Conservation (phyloP, 129 eudicot species). For the Lactuca sativa region DNA sequence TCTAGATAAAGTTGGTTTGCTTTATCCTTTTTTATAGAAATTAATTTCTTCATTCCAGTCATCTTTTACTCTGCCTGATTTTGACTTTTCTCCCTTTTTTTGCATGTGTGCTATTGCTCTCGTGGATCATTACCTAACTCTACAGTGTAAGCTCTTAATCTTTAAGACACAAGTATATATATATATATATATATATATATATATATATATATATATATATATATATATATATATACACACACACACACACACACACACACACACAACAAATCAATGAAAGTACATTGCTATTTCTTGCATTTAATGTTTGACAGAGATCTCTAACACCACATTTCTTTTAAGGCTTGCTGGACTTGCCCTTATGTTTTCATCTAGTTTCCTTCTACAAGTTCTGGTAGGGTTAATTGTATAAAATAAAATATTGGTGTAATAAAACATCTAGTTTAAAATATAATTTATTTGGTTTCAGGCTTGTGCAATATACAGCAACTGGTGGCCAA, state of each 20-base stretch:
- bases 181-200: no score
- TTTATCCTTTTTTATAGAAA: not conserved
- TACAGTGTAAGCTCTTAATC: slow-evolving; percentile 36
- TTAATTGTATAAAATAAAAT: not conserved
- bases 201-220: no score
- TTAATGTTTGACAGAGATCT: slow-evolving; percentile 6
- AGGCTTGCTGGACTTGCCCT: slow-evolving; percentile 98
- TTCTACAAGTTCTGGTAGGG: slow-evolving; percentile 82
- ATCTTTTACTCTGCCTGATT: slow-evolving; percentile 6
- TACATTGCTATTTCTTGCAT: not conserved
- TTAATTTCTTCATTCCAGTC: not conserved
- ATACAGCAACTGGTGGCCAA: slow-evolving; percentile 96
- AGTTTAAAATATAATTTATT: not conserved
- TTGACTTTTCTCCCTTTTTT: slow-evolving; percentile 26
- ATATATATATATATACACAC: no score
- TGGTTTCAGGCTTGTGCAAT: slow-evolving; percentile 86
- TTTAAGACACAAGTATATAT: not conserved
- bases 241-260: no score
- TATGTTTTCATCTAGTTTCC: slow-evolving; percentile 89
- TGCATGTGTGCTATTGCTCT: slow-evolving; percentile 28
- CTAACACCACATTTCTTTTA: slow-evolving; percentile 17
- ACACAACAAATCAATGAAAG: not conserved
- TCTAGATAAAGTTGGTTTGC: no score
- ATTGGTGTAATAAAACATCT: no score
- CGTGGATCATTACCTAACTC: slow-evolving; percentile 29